Percentiles rank a stretch among this genome's conserved stretches.
phyloP scores from a whole-genome alignment of 371 early-diverging fungal species.

The Syncephalastrum monosporum region DNA sequence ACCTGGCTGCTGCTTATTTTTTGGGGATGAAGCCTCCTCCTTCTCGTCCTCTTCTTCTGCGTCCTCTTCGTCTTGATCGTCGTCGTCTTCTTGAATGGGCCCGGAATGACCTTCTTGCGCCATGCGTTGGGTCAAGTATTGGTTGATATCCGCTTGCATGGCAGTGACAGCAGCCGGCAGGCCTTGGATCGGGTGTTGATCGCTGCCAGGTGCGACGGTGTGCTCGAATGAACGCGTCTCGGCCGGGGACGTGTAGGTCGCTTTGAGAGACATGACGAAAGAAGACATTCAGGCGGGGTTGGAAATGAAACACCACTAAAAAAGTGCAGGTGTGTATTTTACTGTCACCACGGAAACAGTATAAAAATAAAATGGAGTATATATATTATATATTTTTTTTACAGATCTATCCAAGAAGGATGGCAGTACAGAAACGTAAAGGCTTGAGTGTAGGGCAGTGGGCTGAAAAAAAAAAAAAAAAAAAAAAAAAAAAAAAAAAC shows the following conservation, averaged over 20 bases:
- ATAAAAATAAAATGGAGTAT: too few species aligned
- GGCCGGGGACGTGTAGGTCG: constrained; percentile 4
- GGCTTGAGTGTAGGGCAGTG: too few species aligned
- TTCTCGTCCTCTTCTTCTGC: constrained; percentile 11
- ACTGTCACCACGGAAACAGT: too few species aligned
- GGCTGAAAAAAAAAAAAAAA: too few species aligned
- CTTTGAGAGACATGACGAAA: too few species aligned
- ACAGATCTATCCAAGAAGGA: too few species aligned
- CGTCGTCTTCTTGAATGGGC: constrained; percentile 3
- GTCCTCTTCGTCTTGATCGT: constrained; percentile 19
- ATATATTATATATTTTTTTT: too few species aligned
- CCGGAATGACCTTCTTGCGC: constrained; percentile 8
- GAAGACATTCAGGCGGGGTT: too few species aligned
- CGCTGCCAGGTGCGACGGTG: constrained; percentile 2
- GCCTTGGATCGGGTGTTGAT: background rate
- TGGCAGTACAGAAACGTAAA: too few species aligned
- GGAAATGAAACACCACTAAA: too few species aligned
- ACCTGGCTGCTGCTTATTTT: background rate
- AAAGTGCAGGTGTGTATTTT: too few species aligned
- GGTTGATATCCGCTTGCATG: constrained; percentile 15
- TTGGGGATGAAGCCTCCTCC: constrained; percentile 3
- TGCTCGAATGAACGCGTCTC: constrained; percentile 5
- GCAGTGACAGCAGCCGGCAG: constrained; percentile 11
- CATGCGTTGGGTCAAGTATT: constrained; percentile 19
- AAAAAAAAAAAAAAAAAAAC: too few species aligned